phyloP scores from a whole-genome alignment of 176 grass and related monocot species.

The Neostapfia colusana region DNA sequence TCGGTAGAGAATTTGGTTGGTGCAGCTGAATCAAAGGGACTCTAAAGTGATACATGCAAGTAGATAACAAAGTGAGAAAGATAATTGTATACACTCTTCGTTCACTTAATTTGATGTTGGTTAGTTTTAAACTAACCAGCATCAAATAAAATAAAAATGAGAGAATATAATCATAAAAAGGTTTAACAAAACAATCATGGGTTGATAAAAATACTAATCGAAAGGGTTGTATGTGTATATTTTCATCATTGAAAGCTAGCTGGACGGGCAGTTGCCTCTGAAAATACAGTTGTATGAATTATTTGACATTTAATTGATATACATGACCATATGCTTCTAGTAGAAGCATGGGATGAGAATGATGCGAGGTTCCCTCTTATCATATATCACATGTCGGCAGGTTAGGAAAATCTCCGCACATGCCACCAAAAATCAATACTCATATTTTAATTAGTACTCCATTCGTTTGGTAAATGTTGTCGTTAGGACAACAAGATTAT shows the following conservation, averaged over 20 bases:
- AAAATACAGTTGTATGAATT: slow-evolving; percentile 29
- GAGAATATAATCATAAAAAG: background rate
- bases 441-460: slow-evolving; percentile 32
- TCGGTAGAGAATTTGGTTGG: too few relatives aligned
- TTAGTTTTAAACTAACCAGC: too few relatives aligned
- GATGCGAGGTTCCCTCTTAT: background rate
- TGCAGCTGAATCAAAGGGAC: too few relatives aligned
- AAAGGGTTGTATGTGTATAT: background rate
- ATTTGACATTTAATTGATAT: slow-evolving; percentile 45
- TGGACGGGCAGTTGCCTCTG: slow-evolving; percentile 5
- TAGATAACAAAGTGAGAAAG: too few relatives aligned
- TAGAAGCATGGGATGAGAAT: slow-evolving; percentile 38
- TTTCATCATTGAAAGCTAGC: slow-evolving; percentile 4
- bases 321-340: slow-evolving; percentile 36
- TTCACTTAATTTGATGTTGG: too few relatives aligned
- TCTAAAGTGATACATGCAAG: background rate
- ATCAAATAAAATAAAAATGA: too few relatives aligned
- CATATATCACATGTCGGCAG: slow-evolving; percentile 37
- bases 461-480: too few relatives aligned
- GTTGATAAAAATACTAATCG: background rate
- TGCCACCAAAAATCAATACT: slow-evolving; percentile 37
- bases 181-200: background rate
- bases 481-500: too few relatives aligned
- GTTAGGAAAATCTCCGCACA: slow-evolving; percentile 52
- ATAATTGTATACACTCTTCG: too few relatives aligned